These are phyloP conservation scores for Pseudocercospora musae DNA, from an alignment of 2,329 filamentous ascomycete species.

Conservation along the genomic window DNA sequence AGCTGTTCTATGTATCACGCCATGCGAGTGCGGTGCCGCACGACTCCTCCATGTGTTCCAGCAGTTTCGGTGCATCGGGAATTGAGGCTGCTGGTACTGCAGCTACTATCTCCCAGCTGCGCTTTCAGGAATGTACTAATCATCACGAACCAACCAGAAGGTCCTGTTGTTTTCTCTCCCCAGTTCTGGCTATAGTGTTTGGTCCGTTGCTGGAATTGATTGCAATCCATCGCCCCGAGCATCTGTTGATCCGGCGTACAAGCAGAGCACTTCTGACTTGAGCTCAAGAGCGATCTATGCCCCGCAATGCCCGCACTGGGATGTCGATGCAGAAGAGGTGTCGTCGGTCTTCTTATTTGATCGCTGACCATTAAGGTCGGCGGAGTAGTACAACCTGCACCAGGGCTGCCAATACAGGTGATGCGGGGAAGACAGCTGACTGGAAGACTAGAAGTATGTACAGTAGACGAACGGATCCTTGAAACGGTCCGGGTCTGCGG, in stretches of 20 bases:
- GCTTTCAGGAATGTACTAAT: neutral
- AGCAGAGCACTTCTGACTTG: neutral
- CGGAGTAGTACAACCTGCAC: slow-evolving; percentile 1
- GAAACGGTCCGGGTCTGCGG: too few species aligned
- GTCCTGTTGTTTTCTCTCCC: neutral
- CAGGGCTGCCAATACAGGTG: neutral
- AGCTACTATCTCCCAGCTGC: neutral
- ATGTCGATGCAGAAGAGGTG: slow-evolving; percentile 7
- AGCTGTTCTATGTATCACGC: neutral
- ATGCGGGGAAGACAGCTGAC: neutral
- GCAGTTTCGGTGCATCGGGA: neutral
- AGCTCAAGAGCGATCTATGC: neutral
- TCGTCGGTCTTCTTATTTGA: slow-evolving; percentile 12
- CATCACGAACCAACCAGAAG: too few species aligned
- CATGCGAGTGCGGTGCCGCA: neutral
- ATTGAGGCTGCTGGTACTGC: neutral
- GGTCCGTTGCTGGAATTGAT: neutral
- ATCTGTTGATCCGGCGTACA: neutral
- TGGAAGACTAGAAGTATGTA: too few species aligned
- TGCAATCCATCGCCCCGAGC: neutral
- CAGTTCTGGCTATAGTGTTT: neutral
- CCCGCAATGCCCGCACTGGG: slow-evolving; percentile 2
- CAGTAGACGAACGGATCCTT: too few species aligned
- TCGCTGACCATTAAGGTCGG: slow-evolving; percentile 11
- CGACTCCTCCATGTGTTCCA: neutral